These are phyloP conservation scores for Aspergillus neoniger DNA, from an alignment of 2,329 filamentous ascomycete genomes.

Conservation along the genomic window DNA sequence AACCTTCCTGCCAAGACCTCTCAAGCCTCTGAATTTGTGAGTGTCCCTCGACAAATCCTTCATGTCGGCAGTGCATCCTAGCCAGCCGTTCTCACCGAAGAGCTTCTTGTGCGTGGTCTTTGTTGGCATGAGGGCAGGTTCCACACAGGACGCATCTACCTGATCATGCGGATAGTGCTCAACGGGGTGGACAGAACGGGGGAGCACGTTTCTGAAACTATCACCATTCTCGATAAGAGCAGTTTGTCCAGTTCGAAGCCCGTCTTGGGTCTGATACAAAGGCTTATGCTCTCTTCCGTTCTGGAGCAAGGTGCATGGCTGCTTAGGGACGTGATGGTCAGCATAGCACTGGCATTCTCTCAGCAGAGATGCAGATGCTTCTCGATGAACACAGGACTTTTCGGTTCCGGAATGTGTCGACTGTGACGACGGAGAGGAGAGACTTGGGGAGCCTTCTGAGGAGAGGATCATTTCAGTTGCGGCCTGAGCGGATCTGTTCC, in stretches of 20 bases:
- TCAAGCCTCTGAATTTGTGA: conserved; percentile 35
- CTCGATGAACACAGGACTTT: conserved; percentile 12
- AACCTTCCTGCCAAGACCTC: conserved; percentile 40
- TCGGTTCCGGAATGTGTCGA: conserved; percentile 13
- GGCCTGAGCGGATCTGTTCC: conserved; percentile 18
- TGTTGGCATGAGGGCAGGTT: conserved; percentile 3
- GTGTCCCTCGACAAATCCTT: conserved; percentile 29
- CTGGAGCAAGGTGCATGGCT: conserved; percentile 13
- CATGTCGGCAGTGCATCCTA: conserved; percentile 38
- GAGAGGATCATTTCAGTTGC: conserved; percentile 11
- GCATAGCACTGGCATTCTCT: not conserved
- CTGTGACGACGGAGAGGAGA: conserved; percentile 19
- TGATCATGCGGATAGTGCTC: too few species aligned
- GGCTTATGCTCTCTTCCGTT: conserved; percentile 17
- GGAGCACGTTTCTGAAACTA: not conserved
- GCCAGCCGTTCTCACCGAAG: conserved; percentile 46
- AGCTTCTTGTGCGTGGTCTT: conserved; percentile 40
- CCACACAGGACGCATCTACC: not conserved
- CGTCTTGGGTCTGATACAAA: conserved; percentile 13
- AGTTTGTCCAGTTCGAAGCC: conserved; percentile 13
- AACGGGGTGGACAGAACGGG: too few species aligned
- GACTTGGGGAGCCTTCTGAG: conserved; percentile 19
- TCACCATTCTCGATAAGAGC: conserved; percentile 17
- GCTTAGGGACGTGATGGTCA: conserved; percentile 1
- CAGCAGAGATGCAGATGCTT: conserved; percentile 13